Conservation (phyloP, 2,329 filamentous ascomycete genomes). For the Colletotrichum sidae region DNA sequence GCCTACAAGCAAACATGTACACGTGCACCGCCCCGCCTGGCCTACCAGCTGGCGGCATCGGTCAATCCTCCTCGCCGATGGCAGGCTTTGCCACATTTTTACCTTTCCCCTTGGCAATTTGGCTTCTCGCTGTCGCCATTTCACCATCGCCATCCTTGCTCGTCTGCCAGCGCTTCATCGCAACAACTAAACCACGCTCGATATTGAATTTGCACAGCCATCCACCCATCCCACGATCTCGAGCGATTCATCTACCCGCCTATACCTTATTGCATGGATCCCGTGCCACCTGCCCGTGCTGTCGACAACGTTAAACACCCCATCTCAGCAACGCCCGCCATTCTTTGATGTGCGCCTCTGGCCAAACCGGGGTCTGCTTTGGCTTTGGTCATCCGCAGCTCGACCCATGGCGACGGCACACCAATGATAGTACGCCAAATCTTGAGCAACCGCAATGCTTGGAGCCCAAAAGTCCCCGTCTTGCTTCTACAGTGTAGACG, state of each 20-base stretch:
- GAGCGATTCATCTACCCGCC: constrained; percentile 6
- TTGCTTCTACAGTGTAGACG: neutral
- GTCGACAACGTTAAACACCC: neutral
- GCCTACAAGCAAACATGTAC: too few relatives aligned
- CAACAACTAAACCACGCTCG: constrained; percentile 1
- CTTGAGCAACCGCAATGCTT: too few relatives aligned
- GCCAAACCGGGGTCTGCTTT: too few relatives aligned
- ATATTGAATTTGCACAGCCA: constrained; percentile 9
- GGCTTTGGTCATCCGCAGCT: constrained; percentile 25
- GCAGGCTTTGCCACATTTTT: constrained; percentile 2
- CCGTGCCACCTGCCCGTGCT: constrained; percentile 14
- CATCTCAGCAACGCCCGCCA: constrained; percentile 8
- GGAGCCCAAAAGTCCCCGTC: neutral
- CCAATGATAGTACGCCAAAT: neutral
- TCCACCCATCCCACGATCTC: constrained; percentile 10
- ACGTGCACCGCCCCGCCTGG: too few relatives aligned
- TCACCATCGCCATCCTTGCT: neutral
- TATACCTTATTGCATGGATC: constrained; percentile 30
- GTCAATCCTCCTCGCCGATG: neutral
- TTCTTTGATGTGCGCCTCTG: constrained; percentile 21
- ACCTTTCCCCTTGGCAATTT: constrained; percentile 11
- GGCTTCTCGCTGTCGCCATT: constrained; percentile 13
- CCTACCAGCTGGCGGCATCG: neutral
- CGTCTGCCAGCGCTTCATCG: neutral
- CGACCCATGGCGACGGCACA: constrained; percentile 33